Percentiles rank a stretch among this genome's conserved stretches.
These are phyloP conservation scores for Neopestalotiopsis sp. DNA, from an alignment of 2,329 filamentous ascomycete species.

Conservation along the genomic window DNA sequence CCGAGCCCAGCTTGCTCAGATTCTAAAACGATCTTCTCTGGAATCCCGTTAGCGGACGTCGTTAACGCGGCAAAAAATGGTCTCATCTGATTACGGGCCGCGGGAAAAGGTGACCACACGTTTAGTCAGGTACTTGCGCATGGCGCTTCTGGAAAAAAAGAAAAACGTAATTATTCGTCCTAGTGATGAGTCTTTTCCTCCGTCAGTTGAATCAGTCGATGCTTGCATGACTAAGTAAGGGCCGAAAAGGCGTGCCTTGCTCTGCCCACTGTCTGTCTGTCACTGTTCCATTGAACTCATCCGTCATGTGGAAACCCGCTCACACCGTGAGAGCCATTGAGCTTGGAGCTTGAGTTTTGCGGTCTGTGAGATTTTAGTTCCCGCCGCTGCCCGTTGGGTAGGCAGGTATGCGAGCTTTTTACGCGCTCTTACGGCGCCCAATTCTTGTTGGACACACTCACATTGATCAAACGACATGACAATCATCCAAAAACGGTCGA, in stretches of 20 bases:
- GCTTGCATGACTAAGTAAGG: neutral
- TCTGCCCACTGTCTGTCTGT: neutral
- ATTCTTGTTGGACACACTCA: neutral
- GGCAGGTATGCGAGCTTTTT: neutral
- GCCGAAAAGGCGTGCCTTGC: neutral
- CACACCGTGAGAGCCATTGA: neutral
- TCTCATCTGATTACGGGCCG: neutral
- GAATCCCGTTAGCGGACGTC: neutral
- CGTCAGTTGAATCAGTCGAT: neutral
- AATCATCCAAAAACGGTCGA: neutral
- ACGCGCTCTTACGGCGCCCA: neutral
- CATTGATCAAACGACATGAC: neutral
- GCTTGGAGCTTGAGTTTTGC: neutral
- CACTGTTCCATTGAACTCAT: neutral
- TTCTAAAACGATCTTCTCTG: neutral
- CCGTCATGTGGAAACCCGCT: neutral
- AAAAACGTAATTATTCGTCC: neutral
- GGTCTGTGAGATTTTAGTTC: slow-evolving; percentile 4
- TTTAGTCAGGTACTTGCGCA: neutral
- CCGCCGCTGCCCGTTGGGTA: neutral
- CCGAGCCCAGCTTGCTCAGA: no score
- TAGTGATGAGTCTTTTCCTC: neutral
- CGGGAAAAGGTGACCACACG: neutral
- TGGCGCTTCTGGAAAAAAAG: neutral
- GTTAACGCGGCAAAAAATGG: neutral